Evolutionary conservation across 805 yeast species (phyloP).

Genomic region (Hanseniaspora osmophila): DNA sequence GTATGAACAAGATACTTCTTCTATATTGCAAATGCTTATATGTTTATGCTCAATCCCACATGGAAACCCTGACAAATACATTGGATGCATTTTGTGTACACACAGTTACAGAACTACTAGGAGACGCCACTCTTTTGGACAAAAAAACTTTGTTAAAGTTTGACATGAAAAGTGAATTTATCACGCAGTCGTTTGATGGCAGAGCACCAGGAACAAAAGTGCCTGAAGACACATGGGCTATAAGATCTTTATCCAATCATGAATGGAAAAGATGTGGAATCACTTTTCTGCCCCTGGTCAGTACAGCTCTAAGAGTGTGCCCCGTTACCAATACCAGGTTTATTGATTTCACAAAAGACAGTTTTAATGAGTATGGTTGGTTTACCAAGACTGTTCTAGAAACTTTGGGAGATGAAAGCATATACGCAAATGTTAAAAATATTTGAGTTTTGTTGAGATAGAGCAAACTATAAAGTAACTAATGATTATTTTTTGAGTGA

Average conservation of each 20-base stretch:
- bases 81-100: slow-evolving; percentile 17
- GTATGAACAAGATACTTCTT: slow-evolving; percentile 8
- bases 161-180: slow-evolving; percentile 16
- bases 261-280: slow-evolving; percentile 26
- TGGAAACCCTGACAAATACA: slow-evolving; percentile 10
- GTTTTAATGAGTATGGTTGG: slow-evolving; percentile 22
- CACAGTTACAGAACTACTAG: slow-evolving; percentile 12
- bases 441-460: background rate
- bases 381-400: slow-evolving; percentile 19
- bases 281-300: slow-evolving; percentile 25
- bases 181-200: slow-evolving; percentile 16
- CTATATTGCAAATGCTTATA: slow-evolving; percentile 14
- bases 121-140: slow-evolving; percentile 4
- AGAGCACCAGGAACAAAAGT: slow-evolving; percentile 1
- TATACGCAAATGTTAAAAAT: slow-evolving; percentile 12
- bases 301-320: slow-evolving; percentile 23
- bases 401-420: slow-evolving; percentile 14
- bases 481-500: background rate
- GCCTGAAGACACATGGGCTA: slow-evolving; percentile 7
- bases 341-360: slow-evolving; percentile 17
- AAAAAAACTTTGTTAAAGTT: slow-evolving; percentile 1
- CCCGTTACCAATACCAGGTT: slow-evolving; percentile 22
- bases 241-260: slow-evolving; percentile 14
- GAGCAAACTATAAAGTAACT: no score
- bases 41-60: slow-evolving; percentile 14